Conservation (phyloP, 805 yeast species). For the Dipodascus geniculatus region DNA sequence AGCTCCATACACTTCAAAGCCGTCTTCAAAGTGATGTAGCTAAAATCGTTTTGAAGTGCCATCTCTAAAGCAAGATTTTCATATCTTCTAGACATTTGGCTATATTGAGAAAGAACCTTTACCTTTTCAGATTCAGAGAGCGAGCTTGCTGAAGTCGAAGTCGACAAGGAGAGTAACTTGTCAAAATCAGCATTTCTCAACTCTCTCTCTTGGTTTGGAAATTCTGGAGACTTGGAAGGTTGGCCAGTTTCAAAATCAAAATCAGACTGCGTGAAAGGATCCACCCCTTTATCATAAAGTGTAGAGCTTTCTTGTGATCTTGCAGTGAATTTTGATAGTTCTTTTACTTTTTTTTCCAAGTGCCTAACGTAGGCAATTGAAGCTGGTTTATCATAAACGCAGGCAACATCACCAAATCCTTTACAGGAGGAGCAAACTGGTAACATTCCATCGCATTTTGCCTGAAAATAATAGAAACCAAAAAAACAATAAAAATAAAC, state of each 20-base stretch:
- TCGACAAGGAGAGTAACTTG: neutral
- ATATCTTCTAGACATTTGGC: neutral
- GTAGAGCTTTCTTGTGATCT: neutral
- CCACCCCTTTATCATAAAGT: neutral
- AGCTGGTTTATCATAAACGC: constrained; percentile 19
- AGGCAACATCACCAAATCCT: constrained; percentile 8
- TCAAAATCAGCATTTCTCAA: neutral
- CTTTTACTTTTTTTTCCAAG: constrained; percentile 12
- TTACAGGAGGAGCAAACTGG: constrained; percentile 14
- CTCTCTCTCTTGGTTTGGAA: neutral
- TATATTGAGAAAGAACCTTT: neutral
- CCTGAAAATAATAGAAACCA: constrained; percentile 5
- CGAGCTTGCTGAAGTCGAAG: neutral
- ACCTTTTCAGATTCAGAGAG: neutral
- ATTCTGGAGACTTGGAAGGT: neutral
- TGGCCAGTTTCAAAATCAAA: neutral
- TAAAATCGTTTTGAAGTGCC: neutral
- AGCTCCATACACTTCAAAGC: constrained; percentile 1
- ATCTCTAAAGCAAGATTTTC: neutral
- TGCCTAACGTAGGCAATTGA: constrained; percentile 16
- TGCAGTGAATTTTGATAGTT: constrained; percentile 1
- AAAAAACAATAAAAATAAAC: neutral
- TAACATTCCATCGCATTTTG: constrained; percentile 15
- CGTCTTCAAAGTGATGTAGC: neutral
- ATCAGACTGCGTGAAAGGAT: neutral